phyloP scores from a whole-genome alignment of 2,329 filamentous ascomycete species.

The Fusarium ambrosium region DNA sequence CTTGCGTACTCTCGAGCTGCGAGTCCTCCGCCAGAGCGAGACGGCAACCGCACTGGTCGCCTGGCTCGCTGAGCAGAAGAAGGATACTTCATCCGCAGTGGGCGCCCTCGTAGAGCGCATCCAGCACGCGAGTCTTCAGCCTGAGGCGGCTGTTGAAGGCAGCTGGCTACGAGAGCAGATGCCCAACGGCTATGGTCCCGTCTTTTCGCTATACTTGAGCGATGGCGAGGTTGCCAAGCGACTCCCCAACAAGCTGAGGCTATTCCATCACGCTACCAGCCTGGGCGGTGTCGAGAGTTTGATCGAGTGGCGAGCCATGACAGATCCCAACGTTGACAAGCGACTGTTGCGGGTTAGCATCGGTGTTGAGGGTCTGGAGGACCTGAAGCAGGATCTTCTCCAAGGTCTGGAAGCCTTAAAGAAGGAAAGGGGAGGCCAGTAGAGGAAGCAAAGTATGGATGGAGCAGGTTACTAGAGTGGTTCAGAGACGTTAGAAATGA shows the following conservation, averaged over 20 bases:
- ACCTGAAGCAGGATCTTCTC: constrained; percentile 81
- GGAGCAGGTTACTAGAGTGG: not conserved
- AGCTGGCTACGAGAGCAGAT: constrained; percentile 89
- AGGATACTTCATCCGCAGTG: constrained; percentile 57
- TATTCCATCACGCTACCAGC: constrained; percentile 96
- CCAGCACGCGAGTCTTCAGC: constrained; percentile 85
- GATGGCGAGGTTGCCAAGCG: constrained; percentile 71
- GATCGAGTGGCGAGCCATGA: constrained; percentile 97
- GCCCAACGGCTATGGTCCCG: constrained; percentile 90
- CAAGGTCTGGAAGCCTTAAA: constrained; percentile 72
- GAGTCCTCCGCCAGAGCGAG: constrained; percentile 81
- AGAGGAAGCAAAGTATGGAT: not conserved
- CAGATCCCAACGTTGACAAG: constrained; percentile 79
- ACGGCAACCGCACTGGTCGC: constrained; percentile 77
- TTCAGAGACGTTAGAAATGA: constrained; percentile 1
- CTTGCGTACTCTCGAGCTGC: constrained; percentile 85
- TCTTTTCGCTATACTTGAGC: constrained; percentile 82
- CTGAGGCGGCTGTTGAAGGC: constrained; percentile 65
- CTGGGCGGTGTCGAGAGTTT: constrained; percentile 94
- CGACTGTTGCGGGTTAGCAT: constrained; percentile 84
- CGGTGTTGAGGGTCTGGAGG: constrained; percentile 88
- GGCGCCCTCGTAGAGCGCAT: constrained; percentile 71
- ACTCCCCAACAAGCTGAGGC: constrained; percentile 81
- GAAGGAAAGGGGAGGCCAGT: constrained; percentile 5
- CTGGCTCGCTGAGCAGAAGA: constrained; percentile 74